phyloP scores from a whole-genome alignment of 1,284 basidiomycete genomes.

The Trichosporon inkin region DNA sequence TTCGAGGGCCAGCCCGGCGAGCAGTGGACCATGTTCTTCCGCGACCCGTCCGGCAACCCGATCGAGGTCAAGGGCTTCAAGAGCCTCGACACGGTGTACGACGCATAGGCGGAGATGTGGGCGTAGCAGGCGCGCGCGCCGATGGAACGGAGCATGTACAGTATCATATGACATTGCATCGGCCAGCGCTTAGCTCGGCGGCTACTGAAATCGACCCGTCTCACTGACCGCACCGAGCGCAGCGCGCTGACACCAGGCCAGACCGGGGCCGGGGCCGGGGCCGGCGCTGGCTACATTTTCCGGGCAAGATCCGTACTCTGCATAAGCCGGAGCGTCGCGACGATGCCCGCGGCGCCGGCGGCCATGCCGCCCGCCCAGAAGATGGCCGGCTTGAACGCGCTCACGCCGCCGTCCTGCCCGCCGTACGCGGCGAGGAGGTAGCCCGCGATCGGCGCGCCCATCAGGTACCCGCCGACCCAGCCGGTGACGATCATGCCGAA shows the following conservation, averaged over 20 bases:
- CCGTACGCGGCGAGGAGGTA: slow-evolving; percentile 30
- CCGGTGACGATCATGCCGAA: slow-evolving; percentile 33
- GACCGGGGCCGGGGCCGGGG: too few relatives aligned
- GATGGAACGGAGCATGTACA: too few relatives aligned
- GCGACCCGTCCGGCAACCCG: slow-evolving; percentile 22
- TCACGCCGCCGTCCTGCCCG: slow-evolving; percentile 20
- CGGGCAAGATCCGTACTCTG: slow-evolving; percentile 8
- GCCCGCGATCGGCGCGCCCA: slow-evolving; percentile 33
- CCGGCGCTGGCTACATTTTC: slow-evolving; percentile 16
- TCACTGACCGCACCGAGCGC: too few relatives aligned
- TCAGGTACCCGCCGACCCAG: slow-evolving; percentile 30
- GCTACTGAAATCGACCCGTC: too few relatives aligned
- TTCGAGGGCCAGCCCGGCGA: slow-evolving; percentile 24
- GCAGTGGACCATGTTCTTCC: slow-evolving; percentile 28
- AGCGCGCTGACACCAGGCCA: too few relatives aligned
- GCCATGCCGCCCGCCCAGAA: slow-evolving; percentile 33
- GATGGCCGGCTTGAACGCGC: slow-evolving; percentile 33
- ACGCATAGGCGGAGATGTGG: slow-evolving; percentile 7
- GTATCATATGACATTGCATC: too few relatives aligned
- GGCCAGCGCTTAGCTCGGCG: too few relatives aligned
- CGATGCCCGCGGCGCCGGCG: slow-evolving; percentile 3
- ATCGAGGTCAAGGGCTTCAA: slow-evolving; percentile 27
- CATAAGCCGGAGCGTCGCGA: slow-evolving; percentile 5
- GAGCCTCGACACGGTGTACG: slow-evolving; percentile 20
- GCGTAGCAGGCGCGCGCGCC: too few relatives aligned